Evolutionary conservation across 2,329 filamentous ascomycete genomes (phyloP).

Genomic region (Colletotrichum cereale): DNA sequence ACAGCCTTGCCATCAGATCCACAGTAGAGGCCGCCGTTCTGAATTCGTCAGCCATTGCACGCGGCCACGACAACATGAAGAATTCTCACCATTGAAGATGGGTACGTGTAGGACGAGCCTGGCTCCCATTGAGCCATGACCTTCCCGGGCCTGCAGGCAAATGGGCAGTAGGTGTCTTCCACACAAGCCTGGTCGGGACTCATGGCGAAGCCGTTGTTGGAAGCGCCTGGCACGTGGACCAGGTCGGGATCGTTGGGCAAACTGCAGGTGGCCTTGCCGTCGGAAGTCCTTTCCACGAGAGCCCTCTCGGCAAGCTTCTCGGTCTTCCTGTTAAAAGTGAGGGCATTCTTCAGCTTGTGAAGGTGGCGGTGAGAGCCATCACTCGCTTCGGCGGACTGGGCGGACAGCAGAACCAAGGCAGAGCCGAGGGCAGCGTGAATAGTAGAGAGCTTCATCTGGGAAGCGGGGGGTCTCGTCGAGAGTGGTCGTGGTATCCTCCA

Average conservation of each 20-base stretch:
- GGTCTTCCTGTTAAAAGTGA: slow-evolving; percentile 6
- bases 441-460: slow-evolving; percentile 66
- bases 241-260: slow-evolving; percentile 77
- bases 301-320: slow-evolving; percentile 33
- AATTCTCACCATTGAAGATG: slow-evolving; percentile 73
- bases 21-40: slow-evolving; percentile 83
- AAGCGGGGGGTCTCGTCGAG: slow-evolving; percentile 33
- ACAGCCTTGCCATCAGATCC: slow-evolving; percentile 73
- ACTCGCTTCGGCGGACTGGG: slow-evolving; percentile 53
- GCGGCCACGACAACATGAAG: slow-evolving; percentile 21
- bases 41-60: slow-evolving; percentile 2
- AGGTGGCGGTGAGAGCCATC: slow-evolving; percentile 56
- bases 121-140: slow-evolving; percentile 86
- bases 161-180: slow-evolving; percentile 78
- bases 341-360: slow-evolving; percentile 38
- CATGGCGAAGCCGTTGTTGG: slow-evolving; percentile 85
- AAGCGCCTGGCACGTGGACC: slow-evolving; percentile 70
- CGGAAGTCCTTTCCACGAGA: slow-evolving; percentile 48
- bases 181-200: slow-evolving; percentile 79
- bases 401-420: slow-evolving; percentile 61
- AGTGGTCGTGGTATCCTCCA: slow-evolving; percentile 35
- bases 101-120: slow-evolving; percentile 75
- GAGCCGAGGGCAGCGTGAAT: slow-evolving; percentile 63
- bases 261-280: slow-evolving; percentile 59
- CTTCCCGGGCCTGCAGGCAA: slow-evolving; percentile 81